Percentiles rank a stretch among this genome's conserved stretches.
These are phyloP conservation scores for Coemansia sp. DNA, from an alignment of 192 early-diverging fungal species.

Conservation along the genomic window DNA sequence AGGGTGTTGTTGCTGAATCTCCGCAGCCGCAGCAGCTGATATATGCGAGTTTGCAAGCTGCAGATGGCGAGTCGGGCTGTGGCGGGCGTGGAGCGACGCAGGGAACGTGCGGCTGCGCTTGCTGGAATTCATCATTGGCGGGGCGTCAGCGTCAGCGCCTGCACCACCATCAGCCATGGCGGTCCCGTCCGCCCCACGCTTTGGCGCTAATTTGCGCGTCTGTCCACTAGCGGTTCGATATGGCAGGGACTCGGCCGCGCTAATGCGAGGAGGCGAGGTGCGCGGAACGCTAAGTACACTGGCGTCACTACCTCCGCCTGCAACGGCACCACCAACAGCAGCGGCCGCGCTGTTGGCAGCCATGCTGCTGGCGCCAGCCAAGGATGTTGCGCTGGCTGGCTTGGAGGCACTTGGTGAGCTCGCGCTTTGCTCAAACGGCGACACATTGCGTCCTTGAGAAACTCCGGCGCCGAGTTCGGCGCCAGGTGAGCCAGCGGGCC, in stretches of 20 bases:
- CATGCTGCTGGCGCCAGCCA: not conserved
- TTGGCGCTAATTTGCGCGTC: constrained; percentile 43
- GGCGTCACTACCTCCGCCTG: not conserved
- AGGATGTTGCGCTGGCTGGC: not conserved
- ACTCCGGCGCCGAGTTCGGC: not conserved
- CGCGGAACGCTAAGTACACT: constrained; percentile 28
- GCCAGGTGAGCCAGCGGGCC: constrained; percentile 1
- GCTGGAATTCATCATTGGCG: constrained; percentile 27
- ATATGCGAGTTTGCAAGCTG: not conserved
- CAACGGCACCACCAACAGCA: not conserved
- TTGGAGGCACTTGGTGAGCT: not conserved
- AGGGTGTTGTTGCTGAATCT: constrained; percentile 7
- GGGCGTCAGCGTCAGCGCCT: constrained; percentile 9
- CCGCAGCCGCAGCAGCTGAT: not conserved
- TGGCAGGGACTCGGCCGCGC: constrained; percentile 29
- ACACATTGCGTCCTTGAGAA: not conserved
- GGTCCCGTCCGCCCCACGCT: constrained; percentile 23
- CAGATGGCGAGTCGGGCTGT: constrained; percentile 8
- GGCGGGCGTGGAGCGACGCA: constrained; percentile 13
- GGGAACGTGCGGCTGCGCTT: constrained; percentile 50
- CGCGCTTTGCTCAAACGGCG: not conserved
- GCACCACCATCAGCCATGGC: not conserved
- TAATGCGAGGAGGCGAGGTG: constrained; percentile 25
- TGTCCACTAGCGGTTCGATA: not conserved
- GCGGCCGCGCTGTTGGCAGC: not conserved